Evolutionary conservation across 768 basidiomycete species (phyloP).

Genomic region (Suillus brevipes): DNA sequence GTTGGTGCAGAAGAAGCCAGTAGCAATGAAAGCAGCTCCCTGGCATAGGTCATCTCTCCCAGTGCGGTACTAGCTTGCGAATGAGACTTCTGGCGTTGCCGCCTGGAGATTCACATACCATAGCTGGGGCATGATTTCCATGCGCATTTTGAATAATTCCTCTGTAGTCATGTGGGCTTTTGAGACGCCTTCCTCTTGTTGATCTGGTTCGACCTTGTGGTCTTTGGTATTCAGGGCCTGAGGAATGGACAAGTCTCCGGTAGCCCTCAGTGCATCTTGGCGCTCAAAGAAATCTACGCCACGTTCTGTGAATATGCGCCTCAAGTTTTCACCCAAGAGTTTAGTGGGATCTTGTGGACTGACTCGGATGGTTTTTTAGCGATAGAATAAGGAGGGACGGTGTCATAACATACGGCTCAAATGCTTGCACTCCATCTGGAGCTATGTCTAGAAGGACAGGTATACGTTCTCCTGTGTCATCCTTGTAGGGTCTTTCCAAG

Average conservation of each 20-base stretch:
- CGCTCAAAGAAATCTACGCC: conserved; percentile 76
- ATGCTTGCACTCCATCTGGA: conserved; percentile 64
- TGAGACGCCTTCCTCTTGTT: conserved; percentile 18
- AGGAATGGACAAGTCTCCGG: conserved; percentile 23
- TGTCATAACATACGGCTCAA: conserved; percentile 61
- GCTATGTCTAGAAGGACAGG: conserved; percentile 68
- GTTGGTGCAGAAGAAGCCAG: conserved; percentile 44
- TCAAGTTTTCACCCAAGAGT: conserved; percentile 62
- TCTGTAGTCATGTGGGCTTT: conserved; percentile 65
- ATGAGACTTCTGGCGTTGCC: not conserved
- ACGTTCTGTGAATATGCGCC: conserved; percentile 71
- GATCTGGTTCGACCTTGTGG: conserved; percentile 32
- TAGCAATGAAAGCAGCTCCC: conserved; percentile 64
- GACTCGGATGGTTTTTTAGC: conserved; percentile 16
- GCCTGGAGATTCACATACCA: conserved; percentile 50
- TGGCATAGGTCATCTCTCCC: conserved; percentile 79
- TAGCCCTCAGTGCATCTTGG: conserved; percentile 29
- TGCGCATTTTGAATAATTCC: conserved; percentile 71
- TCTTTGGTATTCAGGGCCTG: conserved; percentile 27
- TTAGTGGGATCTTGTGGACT: conserved; percentile 60
- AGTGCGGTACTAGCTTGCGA: conserved; percentile 55
- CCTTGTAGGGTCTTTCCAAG: conserved; percentile 79
- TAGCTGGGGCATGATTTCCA: conserved; percentile 68
- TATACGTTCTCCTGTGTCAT: conserved; percentile 66
- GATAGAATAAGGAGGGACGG: conserved; percentile 6